These are phyloP conservation scores for Phascolomyces articulosus DNA, from an alignment of 371 early-diverging fungal genomes.

Conservation along the genomic window DNA sequence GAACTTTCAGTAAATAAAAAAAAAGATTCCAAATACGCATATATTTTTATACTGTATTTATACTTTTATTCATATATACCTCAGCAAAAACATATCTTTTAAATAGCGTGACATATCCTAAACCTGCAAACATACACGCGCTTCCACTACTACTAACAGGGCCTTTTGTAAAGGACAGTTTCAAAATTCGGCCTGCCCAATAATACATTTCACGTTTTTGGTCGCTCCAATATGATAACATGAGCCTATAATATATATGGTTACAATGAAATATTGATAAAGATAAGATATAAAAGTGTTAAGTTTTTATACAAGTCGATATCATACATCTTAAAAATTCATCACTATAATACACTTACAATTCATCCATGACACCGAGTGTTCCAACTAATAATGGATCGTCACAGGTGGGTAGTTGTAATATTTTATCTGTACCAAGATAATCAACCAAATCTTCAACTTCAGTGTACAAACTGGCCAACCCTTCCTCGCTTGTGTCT, in stretches of 20 bases:
- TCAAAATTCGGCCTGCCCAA: slow-evolving; percentile 33
- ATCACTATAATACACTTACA: slow-evolving; percentile 32
- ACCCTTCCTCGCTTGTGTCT: slow-evolving; percentile 15
- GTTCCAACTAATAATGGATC: slow-evolving; percentile 23
- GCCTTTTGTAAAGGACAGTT: slow-evolving; percentile 31
- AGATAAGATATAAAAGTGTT: too few relatives aligned
- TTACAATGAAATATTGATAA: too few relatives aligned
- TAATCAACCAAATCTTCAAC: slow-evolving; percentile 18
- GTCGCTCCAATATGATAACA: slow-evolving; percentile 42
- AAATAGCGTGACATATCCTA: slow-evolving; percentile 28
- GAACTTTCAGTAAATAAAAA: neutral
- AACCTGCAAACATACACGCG: slow-evolving; percentile 33
- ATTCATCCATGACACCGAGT: slow-evolving; percentile 41
- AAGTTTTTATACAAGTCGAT: too few relatives aligned
- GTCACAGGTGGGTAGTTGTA: slow-evolving; percentile 23
- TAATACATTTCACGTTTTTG: slow-evolving; percentile 40
- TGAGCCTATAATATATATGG: too few relatives aligned
- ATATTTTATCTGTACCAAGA: slow-evolving; percentile 22
- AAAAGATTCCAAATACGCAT: neutral
- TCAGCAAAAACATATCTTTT: slow-evolving; percentile 31
- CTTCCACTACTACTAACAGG: slow-evolving; percentile 26
- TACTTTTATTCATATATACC: too few relatives aligned
- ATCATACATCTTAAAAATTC: too few relatives aligned
- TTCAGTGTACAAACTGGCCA: slow-evolving; percentile 17
- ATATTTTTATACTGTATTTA: too few relatives aligned